Base-by-base conservation (phyloP, 164 flowering plant genomes). In the Nymphaea thermarum region DNA sequence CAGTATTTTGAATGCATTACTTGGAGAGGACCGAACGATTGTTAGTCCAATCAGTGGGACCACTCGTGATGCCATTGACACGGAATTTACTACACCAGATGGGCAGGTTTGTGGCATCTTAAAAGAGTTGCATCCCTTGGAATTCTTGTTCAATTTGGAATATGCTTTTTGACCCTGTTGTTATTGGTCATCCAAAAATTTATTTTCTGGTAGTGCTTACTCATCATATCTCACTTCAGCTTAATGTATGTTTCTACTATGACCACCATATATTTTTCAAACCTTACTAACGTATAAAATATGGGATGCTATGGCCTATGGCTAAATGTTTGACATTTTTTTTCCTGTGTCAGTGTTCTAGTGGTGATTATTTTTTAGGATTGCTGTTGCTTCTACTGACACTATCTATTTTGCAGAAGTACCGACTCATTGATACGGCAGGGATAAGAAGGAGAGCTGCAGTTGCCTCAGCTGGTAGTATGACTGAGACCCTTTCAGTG, bases 11-110 rank as follows among this genome's bases (percentile, higher is more conserved):
- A 91, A 94, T 82, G 96, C 98, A 43, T 74, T 91, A 77, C 86
- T 95, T 73, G 96, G 96, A 62, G 99, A 90, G 77, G 89, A 95
- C 74, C 84, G 99, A 72, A 86, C 94, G 66, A 87, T 95, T 78
- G 99, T 95, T 61, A 95, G 99, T 81, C 96, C 99, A 66, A 69
- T 91, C 73, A 91, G 98, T 79, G 99, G 99, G 57, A 95, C 99
- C 62, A 95, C 98, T 25, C 98, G 99, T 74, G 99, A 95, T 84
- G 98, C 99, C 68, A 90, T 91, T 79, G 99, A 95, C 80, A 86
- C 92, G 51, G 96, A 87, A 80, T 94, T 88, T 75, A 82, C 78
- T 43, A 92, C 84, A 64, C 80, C 88, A 62, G 93, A 85, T 81
- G 96, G 96, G 71, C 89, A 91, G 95, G 99, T 94, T 67, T 68